Base-by-base conservation (phyloP, 768 basidiomycete species). In the Tubosaeta sp. region DNA sequence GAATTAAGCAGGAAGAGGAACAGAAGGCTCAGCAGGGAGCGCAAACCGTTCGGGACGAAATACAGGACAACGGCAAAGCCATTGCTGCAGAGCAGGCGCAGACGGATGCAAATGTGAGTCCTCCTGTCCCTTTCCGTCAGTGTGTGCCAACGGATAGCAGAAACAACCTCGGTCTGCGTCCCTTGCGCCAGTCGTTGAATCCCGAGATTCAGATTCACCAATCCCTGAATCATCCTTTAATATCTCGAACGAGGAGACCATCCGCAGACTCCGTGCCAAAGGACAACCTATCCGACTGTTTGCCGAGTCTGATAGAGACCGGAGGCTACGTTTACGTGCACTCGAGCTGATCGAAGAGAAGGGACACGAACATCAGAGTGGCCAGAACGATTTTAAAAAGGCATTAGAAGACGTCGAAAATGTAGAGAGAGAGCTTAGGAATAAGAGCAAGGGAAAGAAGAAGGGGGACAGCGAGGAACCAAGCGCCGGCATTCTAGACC, bases 271-370 rank as follows among this genome's bases (percentile, higher is more conserved):
- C 13, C 85, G 96, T 41, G 75, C 80, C 22, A 95, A 96, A 65
- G 92, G 90, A 21, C 94, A 98, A 65, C 96, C 96, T 4, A 89
- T 98, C 54, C 82, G 93, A 25, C 73, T 99, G 9, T 99, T 99
- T 63, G 96, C 86, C 29, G 96, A 99, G 67, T 83, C 86, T 0
- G 96, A 99, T 73, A 92, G 94, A 72, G 96, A 97, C 24, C 79
- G 96, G 10, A 76, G 94, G 29, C 71, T 97, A 13, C 83, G 96
- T 13, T 72, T 99, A 13, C 82, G 96, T 46, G 95, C 96, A 1
- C 74, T 99, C 14, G 96, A 99, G 65, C 81, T 99, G 32, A 90
- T 97, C 49, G 96, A 99, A 63, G 91, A 94, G 70, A 87, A 86
- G 48, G 89, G 84, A 3, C 79, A 83, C 52, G 86, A 90, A 50